These are phyloP conservation scores for Podospora fimiseda DNA, from an alignment of 495 filamentous ascomycete species.

Conservation along the genomic window DNA sequence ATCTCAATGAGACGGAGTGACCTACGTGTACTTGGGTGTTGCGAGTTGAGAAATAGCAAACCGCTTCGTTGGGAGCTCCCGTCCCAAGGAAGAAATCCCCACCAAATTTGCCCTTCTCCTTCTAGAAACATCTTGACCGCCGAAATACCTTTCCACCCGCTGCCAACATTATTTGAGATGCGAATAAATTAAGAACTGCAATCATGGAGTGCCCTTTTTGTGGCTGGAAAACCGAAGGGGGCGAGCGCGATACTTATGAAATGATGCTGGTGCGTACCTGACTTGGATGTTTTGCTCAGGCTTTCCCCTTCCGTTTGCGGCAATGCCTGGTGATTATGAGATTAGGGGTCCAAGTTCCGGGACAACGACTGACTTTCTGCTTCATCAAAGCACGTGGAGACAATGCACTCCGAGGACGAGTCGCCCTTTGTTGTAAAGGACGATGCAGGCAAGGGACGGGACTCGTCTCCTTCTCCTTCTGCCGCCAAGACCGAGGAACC, in stretches of 20 bases:
- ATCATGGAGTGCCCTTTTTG: slow-evolving; percentile 26
- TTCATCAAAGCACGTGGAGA: slow-evolving; percentile 48
- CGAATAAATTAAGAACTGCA: not conserved
- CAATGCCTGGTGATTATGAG: not conserved
- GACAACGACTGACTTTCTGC: not conserved
- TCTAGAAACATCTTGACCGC: too few relatives aligned
- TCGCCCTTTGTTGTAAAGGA: slow-evolving; percentile 46
- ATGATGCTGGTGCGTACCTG: slow-evolving; percentile 25
- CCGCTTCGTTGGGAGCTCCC: not conserved
- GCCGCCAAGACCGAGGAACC: slow-evolving; percentile 53
- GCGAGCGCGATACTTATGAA: slow-evolving; percentile 18
- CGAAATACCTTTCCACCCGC: not conserved
- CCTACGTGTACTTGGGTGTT: too few relatives aligned
- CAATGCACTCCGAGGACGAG: slow-evolving; percentile 44
- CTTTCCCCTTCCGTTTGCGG: not conserved
- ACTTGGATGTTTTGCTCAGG: not conserved
- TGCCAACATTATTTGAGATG: not conserved
- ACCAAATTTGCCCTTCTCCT: not conserved
- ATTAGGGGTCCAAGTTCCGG: not conserved
- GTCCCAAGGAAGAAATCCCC: not conserved
- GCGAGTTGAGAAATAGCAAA: too few relatives aligned
- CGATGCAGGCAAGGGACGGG: slow-evolving; percentile 26
- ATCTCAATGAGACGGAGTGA: too few relatives aligned
- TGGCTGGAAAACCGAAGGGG: slow-evolving; percentile 18
- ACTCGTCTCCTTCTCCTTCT: slow-evolving; percentile 23